Evolutionary conservation across 176 grass and related monocot species (phyloP).

Genomic region (Pharus latifolius): DNA sequence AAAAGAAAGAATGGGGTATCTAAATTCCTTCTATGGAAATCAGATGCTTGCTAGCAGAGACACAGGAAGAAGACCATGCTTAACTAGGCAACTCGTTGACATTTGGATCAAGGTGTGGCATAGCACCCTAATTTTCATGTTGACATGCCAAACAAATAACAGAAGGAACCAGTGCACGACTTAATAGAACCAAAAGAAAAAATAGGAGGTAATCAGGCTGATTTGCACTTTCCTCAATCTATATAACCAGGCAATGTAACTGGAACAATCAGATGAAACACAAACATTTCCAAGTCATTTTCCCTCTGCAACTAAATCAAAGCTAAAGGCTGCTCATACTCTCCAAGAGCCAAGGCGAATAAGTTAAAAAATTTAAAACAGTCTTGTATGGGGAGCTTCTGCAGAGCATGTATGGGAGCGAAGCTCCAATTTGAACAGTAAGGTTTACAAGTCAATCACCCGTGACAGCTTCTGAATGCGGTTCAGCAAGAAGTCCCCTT

Average conservation of each 20-base stretch:
- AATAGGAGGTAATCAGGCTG: too few relatives aligned
- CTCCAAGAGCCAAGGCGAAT: neutral
- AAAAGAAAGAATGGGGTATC: too few relatives aligned
- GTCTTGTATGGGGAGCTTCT: neutral
- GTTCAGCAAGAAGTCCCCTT: constrained; percentile 96
- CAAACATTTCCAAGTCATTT: neutral
- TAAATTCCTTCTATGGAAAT: neutral
- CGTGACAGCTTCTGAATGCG: constrained; percentile 93
- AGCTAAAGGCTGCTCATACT: neutral
- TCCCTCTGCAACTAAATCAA: neutral
- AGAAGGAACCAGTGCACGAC: neutral
- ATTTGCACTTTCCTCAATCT: neutral
- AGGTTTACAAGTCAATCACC: constrained; percentile 75
- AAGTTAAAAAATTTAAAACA: neutral
- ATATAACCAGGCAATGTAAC: neutral
- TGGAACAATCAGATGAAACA: neutral
- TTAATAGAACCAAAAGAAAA: too few relatives aligned
- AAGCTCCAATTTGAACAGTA: neutral
- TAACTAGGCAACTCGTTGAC: too few relatives aligned
- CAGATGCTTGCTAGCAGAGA: too few relatives aligned
- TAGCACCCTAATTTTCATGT: neutral
- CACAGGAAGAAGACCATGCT: too few relatives aligned
- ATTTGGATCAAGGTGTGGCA: neutral
- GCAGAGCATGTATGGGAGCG: neutral
- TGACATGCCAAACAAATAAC: neutral